Percentiles rank a stretch among this genome's conserved stretches.
phyloP scores from a whole-genome alignment of 176 grass and related monocot genomes.

The Carex kokanica region DNA sequence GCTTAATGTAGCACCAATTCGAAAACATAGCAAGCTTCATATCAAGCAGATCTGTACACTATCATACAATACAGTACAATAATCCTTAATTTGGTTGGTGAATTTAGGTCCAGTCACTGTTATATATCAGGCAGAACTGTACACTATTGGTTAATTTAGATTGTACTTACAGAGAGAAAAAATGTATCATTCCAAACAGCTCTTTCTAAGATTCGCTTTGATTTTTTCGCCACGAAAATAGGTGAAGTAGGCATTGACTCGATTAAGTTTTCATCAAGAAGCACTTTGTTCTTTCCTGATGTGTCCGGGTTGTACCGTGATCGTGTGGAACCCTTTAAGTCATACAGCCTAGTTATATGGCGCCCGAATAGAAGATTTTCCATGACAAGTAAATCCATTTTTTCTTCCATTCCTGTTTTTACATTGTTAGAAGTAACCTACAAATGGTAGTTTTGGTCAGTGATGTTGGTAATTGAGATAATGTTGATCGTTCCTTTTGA shows the following conservation, averaged over 20 bases:
- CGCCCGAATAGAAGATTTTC: slow-evolving; percentile 97
- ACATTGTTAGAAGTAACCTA: slow-evolving; percentile 48
- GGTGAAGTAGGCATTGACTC: slow-evolving; percentile 93
- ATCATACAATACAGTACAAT: background rate
- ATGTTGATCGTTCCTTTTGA: background rate
- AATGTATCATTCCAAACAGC: slow-evolving; percentile 97
- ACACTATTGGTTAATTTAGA: background rate
- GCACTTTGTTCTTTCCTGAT: slow-evolving; percentile 84
- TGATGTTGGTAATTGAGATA: slow-evolving; percentile 11
- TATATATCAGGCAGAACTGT: background rate
- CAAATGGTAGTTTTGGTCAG: background rate
- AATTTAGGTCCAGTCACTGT: background rate
- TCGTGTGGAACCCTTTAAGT: slow-evolving; percentile 88
- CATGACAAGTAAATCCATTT: slow-evolving; percentile 92
- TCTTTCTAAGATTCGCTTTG: slow-evolving; percentile 84
- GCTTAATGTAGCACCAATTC: background rate
- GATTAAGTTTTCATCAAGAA: slow-evolving; percentile 96
- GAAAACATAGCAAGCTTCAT: background rate
- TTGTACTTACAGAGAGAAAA: slow-evolving; percentile 84
- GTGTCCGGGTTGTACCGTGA: slow-evolving; percentile 97
- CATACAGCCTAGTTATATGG: slow-evolving; percentile 77
- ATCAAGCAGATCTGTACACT: too few relatives aligned
- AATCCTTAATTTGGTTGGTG: background rate
- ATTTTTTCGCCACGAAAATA: slow-evolving; percentile 95
- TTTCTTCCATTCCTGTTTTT: slow-evolving; percentile 79